Evolutionary conservation across 441 rosid genomes (phyloP).

Genomic region (Croton setiger): DNA sequence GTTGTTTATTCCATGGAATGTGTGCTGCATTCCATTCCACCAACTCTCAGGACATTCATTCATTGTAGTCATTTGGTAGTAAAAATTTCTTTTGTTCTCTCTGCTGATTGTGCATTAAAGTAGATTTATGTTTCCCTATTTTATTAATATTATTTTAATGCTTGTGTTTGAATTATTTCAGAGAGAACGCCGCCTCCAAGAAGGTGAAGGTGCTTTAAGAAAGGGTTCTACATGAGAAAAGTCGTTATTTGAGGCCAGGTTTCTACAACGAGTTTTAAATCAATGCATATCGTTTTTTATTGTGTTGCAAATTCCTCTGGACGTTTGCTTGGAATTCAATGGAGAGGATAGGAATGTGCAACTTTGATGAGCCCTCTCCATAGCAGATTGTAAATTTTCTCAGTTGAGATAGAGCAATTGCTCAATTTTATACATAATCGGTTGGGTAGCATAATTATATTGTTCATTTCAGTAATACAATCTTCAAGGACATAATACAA

Average conservation of each 20-base stretch:
- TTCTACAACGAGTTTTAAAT: not conserved
- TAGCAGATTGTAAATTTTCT: not conserved
- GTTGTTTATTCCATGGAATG: not conserved
- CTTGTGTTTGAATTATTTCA: conserved; percentile 9
- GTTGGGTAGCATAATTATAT: too few relatives aligned
- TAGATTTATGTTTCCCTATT: not conserved
- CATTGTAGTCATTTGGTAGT: not conserved
- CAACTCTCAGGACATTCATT: not conserved
- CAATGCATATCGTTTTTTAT: not conserved
- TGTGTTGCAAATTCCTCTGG: not conserved
- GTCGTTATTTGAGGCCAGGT: conserved; percentile 8
- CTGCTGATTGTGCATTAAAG: not conserved
- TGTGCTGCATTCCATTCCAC: not conserved
- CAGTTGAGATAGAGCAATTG: too few relatives aligned
- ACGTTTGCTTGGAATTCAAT: not conserved
- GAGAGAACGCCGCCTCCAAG: conserved; percentile 34
- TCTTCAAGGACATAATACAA: too few relatives aligned
- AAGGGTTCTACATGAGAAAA: conserved; percentile 16
- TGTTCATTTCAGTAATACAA: too few relatives aligned
- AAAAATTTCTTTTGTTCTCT: not conserved
- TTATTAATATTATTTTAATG: not conserved
- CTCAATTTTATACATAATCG: too few relatives aligned
- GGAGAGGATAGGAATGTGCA: not conserved
- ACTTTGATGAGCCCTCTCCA: not conserved
- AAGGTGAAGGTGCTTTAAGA: conserved; percentile 31